These are phyloP conservation scores for Podaxis mareebaensis DNA, from an alignment of 768 basidiomycete genomes.

Conservation along the genomic window DNA sequence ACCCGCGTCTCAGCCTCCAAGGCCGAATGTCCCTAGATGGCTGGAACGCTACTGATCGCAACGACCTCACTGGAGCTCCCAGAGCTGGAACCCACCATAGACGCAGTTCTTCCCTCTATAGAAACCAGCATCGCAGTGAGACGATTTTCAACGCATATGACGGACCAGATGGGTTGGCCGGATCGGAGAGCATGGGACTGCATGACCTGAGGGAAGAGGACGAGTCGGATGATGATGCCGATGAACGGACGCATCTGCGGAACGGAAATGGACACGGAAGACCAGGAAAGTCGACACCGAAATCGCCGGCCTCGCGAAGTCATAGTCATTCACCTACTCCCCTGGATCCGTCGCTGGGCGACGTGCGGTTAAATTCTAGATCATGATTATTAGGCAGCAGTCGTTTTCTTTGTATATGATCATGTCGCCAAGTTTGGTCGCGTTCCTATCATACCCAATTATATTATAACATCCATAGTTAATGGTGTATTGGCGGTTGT, in stretches of 20 bases:
- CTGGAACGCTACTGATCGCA: constrained; percentile 46
- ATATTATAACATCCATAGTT: constrained; percentile 5
- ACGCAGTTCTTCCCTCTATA: constrained; percentile 65
- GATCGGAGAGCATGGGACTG: constrained; percentile 45
- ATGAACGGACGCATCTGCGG: constrained; percentile 45
- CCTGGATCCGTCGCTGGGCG: constrained; percentile 34
- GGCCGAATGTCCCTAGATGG: constrained; percentile 81
- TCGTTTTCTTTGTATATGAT: constrained; percentile 6
- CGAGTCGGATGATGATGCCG: constrained; percentile 47
- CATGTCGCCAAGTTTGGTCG: not conserved
- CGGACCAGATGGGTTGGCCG: constrained; percentile 39
- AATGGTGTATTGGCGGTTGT: not conserved
- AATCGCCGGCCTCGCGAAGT: constrained; percentile 38
- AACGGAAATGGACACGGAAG: constrained; percentile 20
- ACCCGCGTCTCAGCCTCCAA: constrained; percentile 79
- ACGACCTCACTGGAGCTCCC: constrained; percentile 6
- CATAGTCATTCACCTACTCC: constrained; percentile 53
- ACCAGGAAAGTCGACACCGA: constrained; percentile 20
- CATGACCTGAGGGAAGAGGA: constrained; percentile 69
- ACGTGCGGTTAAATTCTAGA: constrained; percentile 36
- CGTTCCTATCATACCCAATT: constrained; percentile 5
- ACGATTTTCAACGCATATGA: constrained; percentile 81
- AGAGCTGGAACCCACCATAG: constrained; percentile 48
- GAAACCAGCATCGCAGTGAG: constrained; percentile 48
- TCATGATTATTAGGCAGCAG: constrained; percentile 4